Base-by-base conservation (phyloP, 179 eudicot species). In the Spergularia azorica region DNA sequence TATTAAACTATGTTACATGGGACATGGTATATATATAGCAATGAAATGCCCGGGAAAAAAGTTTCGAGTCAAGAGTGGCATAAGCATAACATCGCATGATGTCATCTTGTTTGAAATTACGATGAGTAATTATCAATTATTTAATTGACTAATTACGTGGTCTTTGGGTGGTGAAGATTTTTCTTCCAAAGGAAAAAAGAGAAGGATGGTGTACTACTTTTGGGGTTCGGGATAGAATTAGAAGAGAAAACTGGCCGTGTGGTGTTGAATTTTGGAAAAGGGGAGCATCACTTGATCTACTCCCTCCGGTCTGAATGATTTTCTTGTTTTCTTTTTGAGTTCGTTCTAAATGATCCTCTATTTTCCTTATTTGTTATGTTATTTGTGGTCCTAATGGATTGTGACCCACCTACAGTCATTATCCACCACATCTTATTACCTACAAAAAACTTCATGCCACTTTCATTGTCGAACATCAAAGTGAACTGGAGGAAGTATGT, bases 161-260 rank as follows among this genome's bases (percentile, higher is more conserved):
- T 73, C 46, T 65, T 76, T 67, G 71, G 80, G 70, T 65, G 51
- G 64, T 59, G 68, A 21, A 41, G 17, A 67, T 74, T 81, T 77
- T 80, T 67, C 65, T 16, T 12, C 41, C 6, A 15, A 50, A 26
- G 32, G 2, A 9, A 3, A 18, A 41, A 62, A 18, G 71, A 73
- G 71, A 52, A 13, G 21, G 12, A 50, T n/a, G 4, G 10, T 20
- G 58, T 38, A 26, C 14, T 51, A 14, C 38, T 51, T 71, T 56
- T 5, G 62, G 77, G 57, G 38, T 14, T 71, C 15, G 32, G 26
- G 39, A 13, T 61, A 55, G 74, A 38, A 56, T 38, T 68, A 8
- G 18, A 17, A 48, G 26, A 52, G 16, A 18, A 75, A 76, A 21
- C 0, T 12, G 32, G 32, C 32, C 32, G 32, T 26, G 52, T 11